Conservation (phyloP, 2,329 filamentous ascomycete genomes). For the Cryphonectria radicalis region DNA sequence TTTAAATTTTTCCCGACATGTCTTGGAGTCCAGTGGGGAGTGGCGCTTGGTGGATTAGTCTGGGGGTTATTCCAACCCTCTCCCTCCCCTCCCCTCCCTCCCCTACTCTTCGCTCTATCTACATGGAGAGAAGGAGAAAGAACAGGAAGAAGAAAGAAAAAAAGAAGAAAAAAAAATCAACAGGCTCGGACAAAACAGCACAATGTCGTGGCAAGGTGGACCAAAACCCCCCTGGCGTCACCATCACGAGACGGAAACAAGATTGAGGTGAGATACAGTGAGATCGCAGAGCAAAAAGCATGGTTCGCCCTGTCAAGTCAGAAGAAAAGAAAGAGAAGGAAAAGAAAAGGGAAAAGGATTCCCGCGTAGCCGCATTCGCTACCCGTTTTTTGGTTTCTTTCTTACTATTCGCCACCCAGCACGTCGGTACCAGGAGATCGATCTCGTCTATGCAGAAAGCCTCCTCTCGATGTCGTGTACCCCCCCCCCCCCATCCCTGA, state of each 20-base stretch:
- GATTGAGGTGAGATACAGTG: constrained; percentile 7
- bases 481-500: not conserved
- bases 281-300: not conserved
- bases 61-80: too few relatives aligned
- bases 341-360: not conserved
- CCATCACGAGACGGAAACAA: constrained; percentile 12
- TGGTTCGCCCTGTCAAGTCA: not conserved
- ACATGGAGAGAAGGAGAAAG: too few relatives aligned
- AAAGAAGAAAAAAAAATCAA: too few relatives aligned
- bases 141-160: too few relatives aligned
- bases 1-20: not conserved
- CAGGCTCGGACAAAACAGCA: not conserved
- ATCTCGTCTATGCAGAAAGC: constrained; percentile 17
- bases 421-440: constrained; percentile 17
- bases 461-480: constrained; percentile 4
- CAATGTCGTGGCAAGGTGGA: not conserved
- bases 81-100: too few relatives aligned
- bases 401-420: constrained; percentile 6
- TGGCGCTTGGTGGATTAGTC: too few relatives aligned
- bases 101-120: too few relatives aligned
- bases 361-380: not conserved
- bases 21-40: not conserved
- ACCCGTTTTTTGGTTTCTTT: not conserved
- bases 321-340: not conserved
- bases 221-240: constrained; percentile 4